Evolutionary conservation across 176 grass and related monocot genomes (phyloP).

Genomic region (Oryza coarctata): DNA sequence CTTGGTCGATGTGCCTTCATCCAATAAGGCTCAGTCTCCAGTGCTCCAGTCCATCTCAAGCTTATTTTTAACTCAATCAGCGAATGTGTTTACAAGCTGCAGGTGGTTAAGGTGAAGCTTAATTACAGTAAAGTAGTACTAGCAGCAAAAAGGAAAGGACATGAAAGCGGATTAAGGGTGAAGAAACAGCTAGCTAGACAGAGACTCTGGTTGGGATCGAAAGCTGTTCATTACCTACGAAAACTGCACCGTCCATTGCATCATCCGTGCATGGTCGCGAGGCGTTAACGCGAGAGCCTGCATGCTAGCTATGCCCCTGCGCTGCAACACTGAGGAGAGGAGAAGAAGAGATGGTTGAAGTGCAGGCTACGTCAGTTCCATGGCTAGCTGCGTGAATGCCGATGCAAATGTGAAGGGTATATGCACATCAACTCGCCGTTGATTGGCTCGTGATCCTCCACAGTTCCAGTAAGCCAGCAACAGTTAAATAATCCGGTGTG

Average conservation of each 20-base stretch:
- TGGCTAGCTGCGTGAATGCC: neutral
- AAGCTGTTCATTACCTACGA: neutral
- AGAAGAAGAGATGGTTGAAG: neutral
- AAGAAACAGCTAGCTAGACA: neutral
- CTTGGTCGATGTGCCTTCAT: neutral
- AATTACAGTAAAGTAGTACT: neutral
- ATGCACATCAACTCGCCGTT: neutral
- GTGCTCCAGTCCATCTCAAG: neutral
- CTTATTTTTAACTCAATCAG: neutral
- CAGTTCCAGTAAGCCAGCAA: neutral
- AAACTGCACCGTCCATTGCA: slow-evolving; percentile 12
- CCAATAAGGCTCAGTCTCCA: neutral
- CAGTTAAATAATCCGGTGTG: neutral
- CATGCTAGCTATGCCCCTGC: no score
- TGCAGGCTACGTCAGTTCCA: slow-evolving; percentile 12
- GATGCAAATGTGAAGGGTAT: neutral
- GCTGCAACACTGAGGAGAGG: neutral
- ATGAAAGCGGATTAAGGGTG: neutral
- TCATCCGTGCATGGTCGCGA: neutral
- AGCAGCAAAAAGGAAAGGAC: neutral
- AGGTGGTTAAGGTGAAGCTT: neutral
- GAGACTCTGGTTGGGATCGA: neutral
- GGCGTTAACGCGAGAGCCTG: slow-evolving; percentile 25
- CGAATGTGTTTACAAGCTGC: neutral
- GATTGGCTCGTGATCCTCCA: neutral